Evolutionary conservation across 495 filamentous ascomycete species (phyloP).

Genomic region (Aeminium ludgeri): DNA sequence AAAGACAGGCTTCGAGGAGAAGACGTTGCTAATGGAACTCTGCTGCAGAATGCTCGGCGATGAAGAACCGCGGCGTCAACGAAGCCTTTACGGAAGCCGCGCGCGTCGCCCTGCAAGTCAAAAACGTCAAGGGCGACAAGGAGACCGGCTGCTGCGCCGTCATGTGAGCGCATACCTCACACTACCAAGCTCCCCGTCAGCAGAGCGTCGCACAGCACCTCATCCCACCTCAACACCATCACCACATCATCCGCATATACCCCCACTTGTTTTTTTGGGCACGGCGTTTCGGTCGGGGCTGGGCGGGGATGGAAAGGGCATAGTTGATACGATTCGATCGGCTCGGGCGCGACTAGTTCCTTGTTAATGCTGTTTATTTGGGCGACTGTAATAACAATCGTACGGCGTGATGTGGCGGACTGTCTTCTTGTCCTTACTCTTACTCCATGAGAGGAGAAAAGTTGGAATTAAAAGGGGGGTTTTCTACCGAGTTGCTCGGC

Average conservation of each 20-base stretch:
- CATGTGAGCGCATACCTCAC: constrained; percentile 16
- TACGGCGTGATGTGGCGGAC: too few species aligned
- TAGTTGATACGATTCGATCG: too few species aligned
- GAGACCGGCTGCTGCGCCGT: constrained; percentile 18
- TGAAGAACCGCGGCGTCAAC: constrained; percentile 91
- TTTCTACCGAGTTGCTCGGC: too few species aligned
- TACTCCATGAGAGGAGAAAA: too few species aligned
- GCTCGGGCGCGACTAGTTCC: too few species aligned
- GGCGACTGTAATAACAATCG: too few species aligned
- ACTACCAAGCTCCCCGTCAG: neutral
- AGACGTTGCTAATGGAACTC: neutral
- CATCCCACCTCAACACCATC: neutral
- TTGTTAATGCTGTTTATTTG: too few species aligned
- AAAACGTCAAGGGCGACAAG: constrained; percentile 30
- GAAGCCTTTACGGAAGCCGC: constrained; percentile 98
- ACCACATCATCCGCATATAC: too few species aligned
- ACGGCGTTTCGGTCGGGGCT: neutral
- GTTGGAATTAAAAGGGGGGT: too few species aligned
- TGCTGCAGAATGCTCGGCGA: constrained; percentile 95
- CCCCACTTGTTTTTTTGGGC: neutral
- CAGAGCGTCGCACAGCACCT: neutral
- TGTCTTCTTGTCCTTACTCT: too few species aligned
- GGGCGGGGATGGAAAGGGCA: neutral
- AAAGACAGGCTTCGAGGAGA: neutral
- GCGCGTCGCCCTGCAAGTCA: constrained; percentile 85